Conservation (phyloP, 1,284 basidiomycete species). For the Neonothopanus nambi region DNA sequence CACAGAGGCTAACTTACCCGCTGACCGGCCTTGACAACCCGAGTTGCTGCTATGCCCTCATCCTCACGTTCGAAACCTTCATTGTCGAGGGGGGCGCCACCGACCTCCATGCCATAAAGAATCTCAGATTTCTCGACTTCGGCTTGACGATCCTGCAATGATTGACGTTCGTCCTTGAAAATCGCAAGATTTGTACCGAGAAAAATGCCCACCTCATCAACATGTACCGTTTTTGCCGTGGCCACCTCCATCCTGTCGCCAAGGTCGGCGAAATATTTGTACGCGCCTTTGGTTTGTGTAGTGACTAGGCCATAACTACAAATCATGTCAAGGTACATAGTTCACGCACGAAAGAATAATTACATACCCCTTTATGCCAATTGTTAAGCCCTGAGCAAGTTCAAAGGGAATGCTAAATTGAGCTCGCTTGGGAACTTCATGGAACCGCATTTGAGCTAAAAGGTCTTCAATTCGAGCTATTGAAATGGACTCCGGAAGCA, state of each 20-base stretch:
- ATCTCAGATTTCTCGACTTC: slow-evolving; percentile 60
- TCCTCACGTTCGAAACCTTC: slow-evolving; percentile 46
- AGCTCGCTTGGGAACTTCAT: slow-evolving; percentile 87
- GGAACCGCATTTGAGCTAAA: slow-evolving; percentile 80
- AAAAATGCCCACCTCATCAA: slow-evolving; percentile 65
- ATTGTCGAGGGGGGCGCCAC: slow-evolving; percentile 42
- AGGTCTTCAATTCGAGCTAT: slow-evolving; percentile 77
- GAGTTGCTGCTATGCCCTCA: slow-evolving; percentile 27
- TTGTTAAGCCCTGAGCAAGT: slow-evolving; percentile 77
- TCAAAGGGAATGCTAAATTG: slow-evolving; percentile 83
- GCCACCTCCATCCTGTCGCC: slow-evolving; percentile 79
- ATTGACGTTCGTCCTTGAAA: not conserved
- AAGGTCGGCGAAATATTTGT: slow-evolving; percentile 80
- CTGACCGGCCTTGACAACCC: slow-evolving; percentile 49
- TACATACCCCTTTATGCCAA: slow-evolving; percentile 87
- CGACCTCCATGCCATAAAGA: slow-evolving; percentile 63
- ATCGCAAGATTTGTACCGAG: not conserved
- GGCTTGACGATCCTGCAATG: slow-evolving; percentile 52
- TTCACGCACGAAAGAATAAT: slow-evolving; percentile 11
- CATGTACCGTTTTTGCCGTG: slow-evolving; percentile 66
- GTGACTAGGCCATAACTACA: slow-evolving; percentile 82
- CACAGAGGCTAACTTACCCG: slow-evolving; percentile 40
- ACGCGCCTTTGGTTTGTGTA: slow-evolving; percentile 78
- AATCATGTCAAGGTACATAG: slow-evolving; percentile 10
- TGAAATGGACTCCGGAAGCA: slow-evolving; percentile 66